Conservation (phyloP, 2,329 filamentous ascomycete genomes). For the Plenodomus tracheiphilus region DNA sequence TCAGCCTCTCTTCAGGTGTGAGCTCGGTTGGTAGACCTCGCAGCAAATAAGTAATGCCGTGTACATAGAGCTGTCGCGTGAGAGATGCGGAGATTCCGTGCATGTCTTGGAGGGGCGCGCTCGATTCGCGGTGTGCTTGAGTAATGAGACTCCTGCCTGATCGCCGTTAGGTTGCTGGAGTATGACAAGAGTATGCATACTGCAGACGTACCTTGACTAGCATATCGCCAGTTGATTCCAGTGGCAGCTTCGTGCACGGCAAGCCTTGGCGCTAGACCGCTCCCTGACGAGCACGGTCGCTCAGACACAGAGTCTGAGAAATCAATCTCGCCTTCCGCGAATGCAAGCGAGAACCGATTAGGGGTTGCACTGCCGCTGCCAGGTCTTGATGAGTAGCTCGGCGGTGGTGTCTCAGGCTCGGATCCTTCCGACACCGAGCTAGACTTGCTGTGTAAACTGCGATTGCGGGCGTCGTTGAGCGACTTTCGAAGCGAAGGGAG, state of each 20-base stretch:
- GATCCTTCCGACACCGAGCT: conserved; percentile 19
- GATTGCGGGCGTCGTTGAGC: conserved; percentile 30
- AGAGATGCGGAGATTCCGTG: conserved; percentile 48
- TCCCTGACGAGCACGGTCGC: conserved; percentile 23
- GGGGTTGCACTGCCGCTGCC: conserved; percentile 27
- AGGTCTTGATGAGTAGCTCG: conserved; percentile 35
- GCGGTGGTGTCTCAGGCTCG: conserved; percentile 43
- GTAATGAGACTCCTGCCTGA: conserved; percentile 54
- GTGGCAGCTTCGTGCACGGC: conserved; percentile 34
- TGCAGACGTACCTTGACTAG: conserved; percentile 50
- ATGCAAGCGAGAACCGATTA: conserved; percentile 16
- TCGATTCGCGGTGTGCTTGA: conserved; percentile 52
- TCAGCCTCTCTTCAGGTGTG: conserved; percentile 57
- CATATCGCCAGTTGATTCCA: conserved; percentile 57
- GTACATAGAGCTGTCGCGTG: conserved; percentile 65
- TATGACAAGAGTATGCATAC: neutral
- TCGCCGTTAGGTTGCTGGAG: conserved; percentile 6
- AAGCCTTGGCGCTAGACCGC: conserved; percentile 21
- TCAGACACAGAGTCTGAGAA: conserved; percentile 33
- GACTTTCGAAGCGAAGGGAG: conserved; percentile 54
- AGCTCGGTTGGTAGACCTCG: conserved; percentile 63
- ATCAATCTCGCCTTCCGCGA: conserved; percentile 24
- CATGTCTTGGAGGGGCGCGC: conserved; percentile 28
- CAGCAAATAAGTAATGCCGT: conserved; percentile 66
- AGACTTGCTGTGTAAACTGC: conserved; percentile 19